Conservation (phyloP, 2,329 filamentous ascomycete species). For the Pseudocercospora eumusae region DNA sequence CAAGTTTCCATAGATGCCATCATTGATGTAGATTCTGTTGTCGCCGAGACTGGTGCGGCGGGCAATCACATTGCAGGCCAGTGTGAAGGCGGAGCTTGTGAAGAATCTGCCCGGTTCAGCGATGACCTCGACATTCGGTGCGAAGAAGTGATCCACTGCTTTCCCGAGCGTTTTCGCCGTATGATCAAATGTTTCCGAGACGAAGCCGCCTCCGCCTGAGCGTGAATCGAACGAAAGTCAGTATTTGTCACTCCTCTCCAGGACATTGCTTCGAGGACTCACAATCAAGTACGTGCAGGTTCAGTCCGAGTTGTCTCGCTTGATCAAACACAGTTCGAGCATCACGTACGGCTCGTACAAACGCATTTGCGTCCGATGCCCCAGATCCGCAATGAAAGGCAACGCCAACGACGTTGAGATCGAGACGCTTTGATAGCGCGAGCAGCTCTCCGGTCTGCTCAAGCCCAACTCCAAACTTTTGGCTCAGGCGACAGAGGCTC, state of each 20-base stretch:
- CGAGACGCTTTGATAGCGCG: conserved; percentile 74
- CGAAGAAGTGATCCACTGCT: conserved; percentile 86
- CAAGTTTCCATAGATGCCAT: conserved; percentile 97
- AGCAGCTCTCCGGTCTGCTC: conserved; percentile 78
- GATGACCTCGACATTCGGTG: conserved; percentile 79
- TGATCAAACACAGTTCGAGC: conserved; percentile 87
- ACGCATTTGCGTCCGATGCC: conserved; percentile 85
- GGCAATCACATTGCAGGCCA: conserved; percentile 94
- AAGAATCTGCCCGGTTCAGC: conserved; percentile 97
- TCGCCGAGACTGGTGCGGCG: conserved; percentile 82
- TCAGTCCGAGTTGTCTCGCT: conserved; percentile 72
- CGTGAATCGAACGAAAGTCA: no score
- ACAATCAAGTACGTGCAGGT: conserved; percentile 85
- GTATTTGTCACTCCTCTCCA: no score
- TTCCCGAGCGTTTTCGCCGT: conserved; percentile 80
- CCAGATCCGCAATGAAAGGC: conserved; percentile 98
- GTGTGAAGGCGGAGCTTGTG: conserved; percentile 86
- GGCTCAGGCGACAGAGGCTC: conserved; percentile 88
- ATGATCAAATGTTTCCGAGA: conserved; percentile 82
- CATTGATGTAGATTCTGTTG: conserved; percentile 98
- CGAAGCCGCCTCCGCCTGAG: conserved; percentile 76
- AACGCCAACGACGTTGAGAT: conserved; percentile 89
- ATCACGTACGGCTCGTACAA: conserved; percentile 86
- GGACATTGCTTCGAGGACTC: not conserved
- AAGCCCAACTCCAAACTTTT: conserved; percentile 94